Evolutionary conservation across 257 asterid genomes (phyloP).

Genomic region (Cynanchum wilfordii): DNA sequence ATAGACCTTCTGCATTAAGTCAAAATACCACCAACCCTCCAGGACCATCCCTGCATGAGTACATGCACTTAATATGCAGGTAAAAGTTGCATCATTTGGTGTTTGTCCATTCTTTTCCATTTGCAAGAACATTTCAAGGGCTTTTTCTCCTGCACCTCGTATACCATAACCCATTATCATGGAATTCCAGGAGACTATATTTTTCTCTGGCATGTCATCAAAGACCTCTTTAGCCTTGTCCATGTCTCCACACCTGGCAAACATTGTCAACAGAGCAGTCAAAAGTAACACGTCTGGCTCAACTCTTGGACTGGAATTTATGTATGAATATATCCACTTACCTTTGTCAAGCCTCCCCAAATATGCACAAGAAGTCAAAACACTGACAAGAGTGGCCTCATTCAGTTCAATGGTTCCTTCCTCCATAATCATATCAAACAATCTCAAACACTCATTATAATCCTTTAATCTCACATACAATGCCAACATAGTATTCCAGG

Average conservation of each 20-base stretch:
- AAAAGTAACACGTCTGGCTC: constrained; percentile 30
- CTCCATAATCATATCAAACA: constrained; percentile 34
- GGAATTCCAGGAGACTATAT: constrained; percentile 39
- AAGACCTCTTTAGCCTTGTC: constrained; percentile 34
- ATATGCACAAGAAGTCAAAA: constrained; percentile 36
- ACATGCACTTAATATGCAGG: constrained; percentile 33
- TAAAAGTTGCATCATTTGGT: constrained; percentile 41
- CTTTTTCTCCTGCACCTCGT: constrained; percentile 32
- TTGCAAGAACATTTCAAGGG: constrained; percentile 33
- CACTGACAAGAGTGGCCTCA: constrained; percentile 37
- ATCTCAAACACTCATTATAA: constrained; percentile 21
- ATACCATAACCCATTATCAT: constrained; percentile 38
- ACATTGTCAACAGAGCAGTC: constrained; percentile 34
- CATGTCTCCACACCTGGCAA: constrained; percentile 31
- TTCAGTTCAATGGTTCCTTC: constrained; percentile 29
- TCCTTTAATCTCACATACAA: constrained; percentile 32
- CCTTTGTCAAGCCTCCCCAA: constrained; percentile 37
- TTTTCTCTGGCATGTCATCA: constrained; percentile 31
- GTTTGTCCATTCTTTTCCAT: constrained; percentile 27
- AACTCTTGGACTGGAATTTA: constrained; percentile 18
- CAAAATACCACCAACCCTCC: constrained; percentile 42
- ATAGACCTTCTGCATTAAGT: constrained; percentile 29
- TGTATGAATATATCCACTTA: constrained; percentile 31
- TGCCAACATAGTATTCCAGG: constrained; percentile 39
- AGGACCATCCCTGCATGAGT: constrained; percentile 32